Evolutionary conservation across 495 filamentous ascomycete species (phyloP).

Genomic region (Aspergillus sclerotiicarbonarius): DNA sequence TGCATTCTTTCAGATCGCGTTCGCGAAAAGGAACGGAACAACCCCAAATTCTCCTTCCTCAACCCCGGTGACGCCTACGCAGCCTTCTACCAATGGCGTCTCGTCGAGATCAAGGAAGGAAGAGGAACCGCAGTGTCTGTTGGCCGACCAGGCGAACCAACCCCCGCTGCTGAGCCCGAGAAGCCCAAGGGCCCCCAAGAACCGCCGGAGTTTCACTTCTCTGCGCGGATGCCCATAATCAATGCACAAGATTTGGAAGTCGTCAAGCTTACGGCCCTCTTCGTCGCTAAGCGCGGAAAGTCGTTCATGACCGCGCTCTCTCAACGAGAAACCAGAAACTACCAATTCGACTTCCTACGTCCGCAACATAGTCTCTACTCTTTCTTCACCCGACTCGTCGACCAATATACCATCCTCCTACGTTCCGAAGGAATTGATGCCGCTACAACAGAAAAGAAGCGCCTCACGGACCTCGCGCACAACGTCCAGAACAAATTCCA

Average conservation of each 20-base stretch:
- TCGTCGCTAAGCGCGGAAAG: conserved; percentile 86
- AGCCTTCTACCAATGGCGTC: conserved; percentile 85
- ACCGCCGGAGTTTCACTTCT: conserved; percentile 91
- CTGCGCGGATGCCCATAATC: conserved; percentile 95
- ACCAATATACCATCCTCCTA: conserved; percentile 88
- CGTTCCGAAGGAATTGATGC: conserved; percentile 63
- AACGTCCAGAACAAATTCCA: conserved; percentile 78
- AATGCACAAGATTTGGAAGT: conserved; percentile 94
- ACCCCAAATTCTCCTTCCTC: conserved; percentile 90
- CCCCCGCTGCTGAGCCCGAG: conserved; percentile 53
- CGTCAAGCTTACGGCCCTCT: conserved; percentile 83
- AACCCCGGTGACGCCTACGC: conserved; percentile 79
- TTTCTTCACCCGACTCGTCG: conserved; percentile 86
- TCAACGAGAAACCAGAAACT: conserved; percentile 86
- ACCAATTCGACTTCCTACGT: conserved; percentile 94
- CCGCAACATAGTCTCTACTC: conserved; percentile 94
- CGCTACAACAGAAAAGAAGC: conserved; percentile 65
- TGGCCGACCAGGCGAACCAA: conserved; percentile 66
- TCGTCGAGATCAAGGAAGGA: conserved; percentile 78
- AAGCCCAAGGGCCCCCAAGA: conserved; percentile 79
- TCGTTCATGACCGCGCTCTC: conserved; percentile 84
- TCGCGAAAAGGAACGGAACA: conserved; percentile 78
- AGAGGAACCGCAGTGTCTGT: conserved; percentile 78
- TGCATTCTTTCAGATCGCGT: conserved; percentile 60
- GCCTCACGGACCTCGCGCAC: conserved; percentile 70